These are phyloP conservation scores for Neurospora sp. DNA, from an alignment of 2,329 filamentous ascomycete genomes.

Conservation along the genomic window DNA sequence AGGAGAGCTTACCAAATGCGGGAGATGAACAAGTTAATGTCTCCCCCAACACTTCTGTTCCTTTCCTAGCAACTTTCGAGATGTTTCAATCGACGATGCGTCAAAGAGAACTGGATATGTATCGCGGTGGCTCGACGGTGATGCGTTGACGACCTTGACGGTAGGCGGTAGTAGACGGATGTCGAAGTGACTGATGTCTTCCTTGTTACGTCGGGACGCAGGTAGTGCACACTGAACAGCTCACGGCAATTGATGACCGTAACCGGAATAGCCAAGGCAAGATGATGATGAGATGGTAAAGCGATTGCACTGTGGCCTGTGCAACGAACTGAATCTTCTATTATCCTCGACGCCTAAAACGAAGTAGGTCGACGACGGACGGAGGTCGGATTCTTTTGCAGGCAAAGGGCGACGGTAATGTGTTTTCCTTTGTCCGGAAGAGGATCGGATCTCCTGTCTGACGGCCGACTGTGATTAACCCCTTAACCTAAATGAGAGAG, in stretches of 20 bases:
- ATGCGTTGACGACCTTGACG: constrained; percentile 5
- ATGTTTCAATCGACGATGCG: constrained; percentile 22
- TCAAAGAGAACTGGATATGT: constrained; percentile 3
- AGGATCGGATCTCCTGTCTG: constrained; percentile 16
- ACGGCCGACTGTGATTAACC: constrained; percentile 15
- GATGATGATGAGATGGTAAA: neutral
- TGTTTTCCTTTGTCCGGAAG: constrained; percentile 18
- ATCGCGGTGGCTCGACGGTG: constrained; percentile 10
- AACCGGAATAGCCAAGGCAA: constrained; percentile 10
- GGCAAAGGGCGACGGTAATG: constrained; percentile 15
- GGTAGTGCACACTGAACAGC: constrained; percentile 11
- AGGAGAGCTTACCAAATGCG: constrained; percentile 49
- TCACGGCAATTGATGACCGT: constrained; percentile 15
- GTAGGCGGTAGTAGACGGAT: constrained; percentile 4
- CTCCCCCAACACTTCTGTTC: constrained; percentile 58
- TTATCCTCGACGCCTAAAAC: constrained; percentile 17
- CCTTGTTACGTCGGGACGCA: neutral
- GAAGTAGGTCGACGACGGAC: constrained; percentile 16
- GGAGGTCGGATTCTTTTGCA: constrained; percentile 16
- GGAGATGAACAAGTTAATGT: constrained; percentile 99
- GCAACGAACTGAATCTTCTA: constrained; percentile 17
- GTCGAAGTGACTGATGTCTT: neutral
- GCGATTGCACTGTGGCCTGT: constrained; percentile 16
- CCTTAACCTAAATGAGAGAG: constrained; percentile 19
- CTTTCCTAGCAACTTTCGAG: constrained; percentile 16